Base-by-base conservation (phyloP, 345 rosid species). In the Salix suchowensis region DNA sequence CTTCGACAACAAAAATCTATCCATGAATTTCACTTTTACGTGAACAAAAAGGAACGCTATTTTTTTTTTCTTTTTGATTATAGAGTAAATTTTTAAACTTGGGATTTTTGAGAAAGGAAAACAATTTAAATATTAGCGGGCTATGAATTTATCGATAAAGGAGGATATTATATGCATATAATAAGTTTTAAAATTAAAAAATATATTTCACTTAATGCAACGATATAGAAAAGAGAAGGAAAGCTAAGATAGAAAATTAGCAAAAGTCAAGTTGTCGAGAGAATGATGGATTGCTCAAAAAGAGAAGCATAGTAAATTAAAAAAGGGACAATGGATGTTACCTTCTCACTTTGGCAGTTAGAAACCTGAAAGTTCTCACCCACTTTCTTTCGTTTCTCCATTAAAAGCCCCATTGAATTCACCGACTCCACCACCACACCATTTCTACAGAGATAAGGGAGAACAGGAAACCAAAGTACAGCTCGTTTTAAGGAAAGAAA, bases 391-490 rank as follows among this genome's bases (percentile, higher is more conserved):
- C 36, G 1, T 40, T 40, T 62, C 4, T 44, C 19, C 67, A 52
- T 65, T 32, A 24, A 72, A 83, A 23, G 67, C 76, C 12, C 76
- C 12, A 15, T 58, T 81, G 73, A 76, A 76, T 16, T 65, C 75
- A 70, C 74, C 50, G 26, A 6, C 19, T 21, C 44, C 60, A 58
- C 42, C 4, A 6, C 14, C 26, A 61, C 68, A 48, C 72, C 60
- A n/a, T 39, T 36, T 72, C 65, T 10, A 10, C 28, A 9, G 64
- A 23, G 64, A 58, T 10, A 9, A 58, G 23, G 64, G 6, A 9
- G 4, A n/a, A 58, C 46, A 58, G 23, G 64, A 58, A 58, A 58
- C 64, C 64, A 58, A 58, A 10, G 24, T 58, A 58, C 13, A 32
- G 5, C 0, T 58, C 26, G 1, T n/a, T 58, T 58, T 65, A 19